Conservation (phyloP, 208 protist genomes). For the Trypanosomatidae sp. region DNA sequence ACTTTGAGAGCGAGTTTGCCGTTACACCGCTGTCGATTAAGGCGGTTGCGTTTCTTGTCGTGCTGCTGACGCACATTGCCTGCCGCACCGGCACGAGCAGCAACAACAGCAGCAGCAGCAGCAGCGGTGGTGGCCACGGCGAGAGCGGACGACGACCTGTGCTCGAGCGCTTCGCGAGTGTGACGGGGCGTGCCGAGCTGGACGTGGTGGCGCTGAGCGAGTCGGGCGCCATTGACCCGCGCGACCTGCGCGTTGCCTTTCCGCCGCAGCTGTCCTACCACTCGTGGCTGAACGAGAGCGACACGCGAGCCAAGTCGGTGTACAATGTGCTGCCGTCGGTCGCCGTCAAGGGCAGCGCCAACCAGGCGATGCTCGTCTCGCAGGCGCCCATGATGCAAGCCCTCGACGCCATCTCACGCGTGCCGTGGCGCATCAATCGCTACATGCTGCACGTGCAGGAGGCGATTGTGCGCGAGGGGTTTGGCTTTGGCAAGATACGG, state of each 20-base stretch:
- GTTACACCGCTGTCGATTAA: slow-evolving; percentile 48
- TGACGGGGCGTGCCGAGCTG: slow-evolving; percentile 29
- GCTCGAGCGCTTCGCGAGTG: slow-evolving; percentile 50
- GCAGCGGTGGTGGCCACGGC: background rate
- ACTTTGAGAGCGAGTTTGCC: slow-evolving; percentile 72
- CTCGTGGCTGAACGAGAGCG: slow-evolving; percentile 77
- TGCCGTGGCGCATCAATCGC: slow-evolving; percentile 87
- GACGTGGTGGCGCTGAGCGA: slow-evolving; percentile 63
- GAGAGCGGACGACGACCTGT: slow-evolving; percentile 29
- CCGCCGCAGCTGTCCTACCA: slow-evolving; percentile 85
- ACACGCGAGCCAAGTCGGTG: slow-evolving; percentile 86
- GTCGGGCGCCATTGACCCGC: slow-evolving; percentile 33
- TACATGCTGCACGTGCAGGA: slow-evolving; percentile 90
- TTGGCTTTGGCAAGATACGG: slow-evolving; percentile 83
- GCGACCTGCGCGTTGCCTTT: slow-evolving; percentile 74
- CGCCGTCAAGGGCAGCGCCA: slow-evolving; percentile 79
- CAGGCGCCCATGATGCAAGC: slow-evolving; percentile 88
- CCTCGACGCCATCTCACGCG: slow-evolving; percentile 80
- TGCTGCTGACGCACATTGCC: slow-evolving; percentile 61
- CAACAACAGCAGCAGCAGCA: background rate
- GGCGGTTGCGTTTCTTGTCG: slow-evolving; percentile 64
- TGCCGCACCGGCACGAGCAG: slow-evolving; percentile 10
- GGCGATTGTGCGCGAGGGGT: slow-evolving; percentile 85
- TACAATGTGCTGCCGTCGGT: slow-evolving; percentile 84
- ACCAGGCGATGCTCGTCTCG: slow-evolving; percentile 85